Evolutionary conservation across 164 flowering plant species (phyloP).

Genomic region (Malania oleifera): DNA sequence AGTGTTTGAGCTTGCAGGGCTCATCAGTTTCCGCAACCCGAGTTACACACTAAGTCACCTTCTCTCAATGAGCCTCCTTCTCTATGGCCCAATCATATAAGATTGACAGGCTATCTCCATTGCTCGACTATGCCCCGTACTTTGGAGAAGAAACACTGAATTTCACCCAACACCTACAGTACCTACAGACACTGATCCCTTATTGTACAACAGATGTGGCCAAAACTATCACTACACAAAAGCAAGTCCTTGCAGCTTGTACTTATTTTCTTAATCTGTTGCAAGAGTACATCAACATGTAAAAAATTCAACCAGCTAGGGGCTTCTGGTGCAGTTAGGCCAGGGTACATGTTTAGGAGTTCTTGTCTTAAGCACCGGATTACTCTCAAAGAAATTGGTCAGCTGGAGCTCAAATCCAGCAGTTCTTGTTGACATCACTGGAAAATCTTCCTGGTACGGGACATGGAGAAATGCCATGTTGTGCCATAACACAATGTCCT

Average conservation of each 20-base stretch:
- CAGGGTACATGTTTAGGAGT: no score
- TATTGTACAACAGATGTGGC: neutral
- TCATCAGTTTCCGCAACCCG: no score
- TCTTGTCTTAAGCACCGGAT: conserved; percentile 43
- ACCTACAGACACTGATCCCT: neutral
- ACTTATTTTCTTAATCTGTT: neutral
- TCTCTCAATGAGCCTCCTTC: no score
- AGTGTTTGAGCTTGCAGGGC: no score
- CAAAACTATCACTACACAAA: neutral
- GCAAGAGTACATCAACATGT: neutral
- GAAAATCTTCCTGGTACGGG: conserved; percentile 76
- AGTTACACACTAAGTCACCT: no score
- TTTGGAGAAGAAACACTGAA: no score
- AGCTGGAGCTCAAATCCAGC: conserved; percentile 67
- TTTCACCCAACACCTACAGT: no score
- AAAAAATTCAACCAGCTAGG: neutral
- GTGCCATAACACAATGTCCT: conserved; percentile 71
- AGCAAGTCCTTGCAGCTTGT: neutral
- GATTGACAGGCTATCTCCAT: no score
- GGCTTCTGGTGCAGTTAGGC: neutral
- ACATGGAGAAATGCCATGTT: conserved; percentile 60
- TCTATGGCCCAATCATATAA: no score
- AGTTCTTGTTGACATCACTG: conserved; percentile 51
- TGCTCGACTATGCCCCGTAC: no score
- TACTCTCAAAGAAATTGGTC: conserved; percentile 51